These are phyloP conservation scores for Colletotrichum acutatum DNA, from an alignment of 2,329 filamentous ascomycete genomes.

Conservation along the genomic window DNA sequence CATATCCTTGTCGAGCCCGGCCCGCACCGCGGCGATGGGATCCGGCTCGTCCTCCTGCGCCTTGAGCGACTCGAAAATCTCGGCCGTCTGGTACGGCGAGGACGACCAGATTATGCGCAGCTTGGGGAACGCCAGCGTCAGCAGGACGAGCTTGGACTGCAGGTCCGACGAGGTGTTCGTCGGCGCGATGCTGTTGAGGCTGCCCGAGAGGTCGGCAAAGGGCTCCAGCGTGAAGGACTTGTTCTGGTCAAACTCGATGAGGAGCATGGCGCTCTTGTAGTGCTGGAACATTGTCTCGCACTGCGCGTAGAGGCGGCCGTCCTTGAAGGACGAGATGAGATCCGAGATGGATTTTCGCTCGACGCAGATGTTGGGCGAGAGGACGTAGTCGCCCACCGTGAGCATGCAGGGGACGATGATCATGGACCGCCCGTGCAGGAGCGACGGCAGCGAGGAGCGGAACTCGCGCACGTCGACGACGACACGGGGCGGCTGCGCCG, in stretches of 20 bases:
- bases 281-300: constrained; percentile 94
- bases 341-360: constrained; percentile 95
- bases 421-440: constrained; percentile 90
- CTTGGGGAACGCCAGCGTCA: constrained; percentile 91
- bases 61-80: constrained; percentile 96
- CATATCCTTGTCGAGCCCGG: constrained; percentile 77
- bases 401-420: constrained; percentile 93
- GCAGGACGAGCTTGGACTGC: constrained; percentile 89
- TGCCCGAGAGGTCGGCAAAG: constrained; percentile 74
- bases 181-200: constrained; percentile 70
- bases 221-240: constrained; percentile 96
- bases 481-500: constrained; percentile 86
- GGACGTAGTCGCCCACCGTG: constrained; percentile 95
- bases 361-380: constrained; percentile 90
- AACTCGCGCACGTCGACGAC: constrained; percentile 98
- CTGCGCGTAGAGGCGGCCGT: constrained; percentile 92
- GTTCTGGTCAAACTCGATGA: constrained; percentile 98
- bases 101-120: constrained; percentile 94
- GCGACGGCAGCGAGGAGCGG: constrained; percentile 88
- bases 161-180: constrained; percentile 74
- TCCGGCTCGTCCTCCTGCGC: constrained; percentile 91
- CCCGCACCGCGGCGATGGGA: constrained; percentile 84
- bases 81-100: constrained; percentile 93
- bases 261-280: constrained; percentile 88
- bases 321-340: constrained; percentile 89